phyloP scores from a whole-genome alignment of 345 rosid species.

The Brassica cretica region DNA sequence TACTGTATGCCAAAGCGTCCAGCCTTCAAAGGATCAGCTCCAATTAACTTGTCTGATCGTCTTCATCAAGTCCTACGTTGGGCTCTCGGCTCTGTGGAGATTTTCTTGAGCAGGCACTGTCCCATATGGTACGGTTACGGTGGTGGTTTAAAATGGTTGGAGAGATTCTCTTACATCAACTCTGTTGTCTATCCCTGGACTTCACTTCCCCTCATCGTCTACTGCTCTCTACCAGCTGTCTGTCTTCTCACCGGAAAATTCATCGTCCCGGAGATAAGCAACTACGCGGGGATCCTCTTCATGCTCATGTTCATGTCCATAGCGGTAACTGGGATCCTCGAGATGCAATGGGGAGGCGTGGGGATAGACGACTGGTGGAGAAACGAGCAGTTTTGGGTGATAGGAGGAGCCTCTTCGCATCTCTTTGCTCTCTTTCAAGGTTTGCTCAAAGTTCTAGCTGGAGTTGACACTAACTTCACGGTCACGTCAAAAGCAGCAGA shows the following conservation, averaged over 20 bases:
- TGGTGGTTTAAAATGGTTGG: slow-evolving; percentile 93
- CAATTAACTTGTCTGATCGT: slow-evolving; percentile 93
- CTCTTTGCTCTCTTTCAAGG: slow-evolving; percentile 90
- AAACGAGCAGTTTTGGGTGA: slow-evolving; percentile 96
- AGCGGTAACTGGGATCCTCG: slow-evolving; percentile 89
- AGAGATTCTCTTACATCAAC: slow-evolving; percentile 89
- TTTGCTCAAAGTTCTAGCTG: slow-evolving; percentile 83
- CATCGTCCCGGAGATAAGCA: slow-evolving; percentile 98
- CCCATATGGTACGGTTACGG: slow-evolving; percentile 99
- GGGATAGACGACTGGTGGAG: slow-evolving; percentile 97
- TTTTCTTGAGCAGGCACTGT: slow-evolving; percentile 92
- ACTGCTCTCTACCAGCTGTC: slow-evolving; percentile 89
- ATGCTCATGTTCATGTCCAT: slow-evolving; percentile 87
- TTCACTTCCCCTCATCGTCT: slow-evolving; percentile 80
- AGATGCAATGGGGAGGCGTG: slow-evolving; percentile 99
- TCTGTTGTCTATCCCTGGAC: slow-evolving; percentile 96
- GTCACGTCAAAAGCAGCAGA: slow-evolving; percentile 94
- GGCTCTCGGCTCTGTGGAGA: slow-evolving; percentile 98
- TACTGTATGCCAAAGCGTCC: slow-evolving; percentile 89
- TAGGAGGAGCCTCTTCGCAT: slow-evolving; percentile 90
- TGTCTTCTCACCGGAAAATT: slow-evolving; percentile 93
- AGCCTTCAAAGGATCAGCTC: slow-evolving; percentile 95
- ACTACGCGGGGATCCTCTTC: slow-evolving; percentile 78
- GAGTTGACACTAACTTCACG: slow-evolving; percentile 84
- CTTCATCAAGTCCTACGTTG: slow-evolving; percentile 93